These are phyloP conservation scores for Aspergillus floridensis DNA, from an alignment of 2,329 filamentous ascomycete genomes.

Conservation along the genomic window DNA sequence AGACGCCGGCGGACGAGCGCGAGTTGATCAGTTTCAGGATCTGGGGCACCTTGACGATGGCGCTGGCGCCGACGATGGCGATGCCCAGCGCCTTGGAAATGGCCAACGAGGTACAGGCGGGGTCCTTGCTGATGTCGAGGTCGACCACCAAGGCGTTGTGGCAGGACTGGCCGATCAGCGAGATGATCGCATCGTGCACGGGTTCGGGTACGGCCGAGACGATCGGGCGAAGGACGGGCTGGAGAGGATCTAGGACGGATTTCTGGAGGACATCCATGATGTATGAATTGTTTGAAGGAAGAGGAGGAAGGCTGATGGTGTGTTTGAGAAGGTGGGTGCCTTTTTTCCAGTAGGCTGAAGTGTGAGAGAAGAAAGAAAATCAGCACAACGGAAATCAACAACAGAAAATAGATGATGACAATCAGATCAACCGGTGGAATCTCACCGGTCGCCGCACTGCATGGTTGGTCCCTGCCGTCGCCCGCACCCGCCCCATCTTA, in stretches of 20 bases:
- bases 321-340: neutral
- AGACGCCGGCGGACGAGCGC: conserved; percentile 77
- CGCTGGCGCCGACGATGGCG: conserved; percentile 85
- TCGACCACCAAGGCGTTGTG: conserved; percentile 84
- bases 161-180: conserved; percentile 78
- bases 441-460: conserved; percentile 15
- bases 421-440: neutral
- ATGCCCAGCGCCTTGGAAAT: conserved; percentile 91
- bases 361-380: neutral
- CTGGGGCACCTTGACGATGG: conserved; percentile 94
- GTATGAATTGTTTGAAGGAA: neutral
- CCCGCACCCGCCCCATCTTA: conserved; percentile 26
- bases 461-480: conserved; percentile 28
- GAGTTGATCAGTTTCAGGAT: conserved; percentile 86
- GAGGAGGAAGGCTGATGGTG: neutral
- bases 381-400: neutral
- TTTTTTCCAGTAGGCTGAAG: neutral
- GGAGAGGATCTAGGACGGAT: conserved; percentile 42
- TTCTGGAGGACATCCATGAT: conserved; percentile 45
- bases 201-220: conserved; percentile 71
- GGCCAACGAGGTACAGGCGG: conserved; percentile 80
- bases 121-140: conserved; percentile 69
- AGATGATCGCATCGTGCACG: conserved; percentile 70
- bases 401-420: neutral
- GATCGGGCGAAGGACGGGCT: conserved; percentile 60